These are phyloP conservation scores for Trichoderma sp. DNA, from an alignment of 2,329 filamentous ascomycete genomes.

Conservation along the genomic window DNA sequence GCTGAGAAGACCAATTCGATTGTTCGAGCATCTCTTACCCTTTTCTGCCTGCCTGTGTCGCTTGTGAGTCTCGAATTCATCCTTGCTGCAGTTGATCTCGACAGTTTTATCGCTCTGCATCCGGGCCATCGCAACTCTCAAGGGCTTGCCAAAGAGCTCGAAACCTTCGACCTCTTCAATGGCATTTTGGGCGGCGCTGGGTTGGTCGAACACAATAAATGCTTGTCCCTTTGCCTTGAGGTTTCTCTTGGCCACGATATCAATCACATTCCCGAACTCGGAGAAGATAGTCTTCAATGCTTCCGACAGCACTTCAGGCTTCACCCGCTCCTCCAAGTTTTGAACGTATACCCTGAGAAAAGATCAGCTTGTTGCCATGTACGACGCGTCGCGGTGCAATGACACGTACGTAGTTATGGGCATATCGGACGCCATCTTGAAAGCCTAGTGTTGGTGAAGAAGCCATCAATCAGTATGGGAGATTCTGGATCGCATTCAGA, in stretches of 20 bases:
- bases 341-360: conserved; percentile 66
- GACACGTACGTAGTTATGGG: conserved; percentile 72
- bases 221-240: conserved; percentile 93
- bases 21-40: conserved; percentile 57
- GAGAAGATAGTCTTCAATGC: conserved; percentile 78
- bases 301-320: conserved; percentile 74
- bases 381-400: conserved; percentile 69
- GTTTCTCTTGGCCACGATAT: conserved; percentile 87
- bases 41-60: conserved; percentile 83
- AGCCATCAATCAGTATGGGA: conserved; percentile 10
- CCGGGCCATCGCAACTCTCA: conserved; percentile 81
- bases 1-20: neutral
- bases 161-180: conserved; percentile 92
- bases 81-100: conserved; percentile 68
- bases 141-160: conserved; percentile 87
- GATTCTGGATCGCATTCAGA: neutral
- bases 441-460: conserved; percentile 13
- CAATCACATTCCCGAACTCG: conserved; percentile 84
- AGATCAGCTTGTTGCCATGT: conserved; percentile 45
- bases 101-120: conserved; percentile 88
- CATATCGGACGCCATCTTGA: conserved; percentile 31
- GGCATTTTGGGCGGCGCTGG: conserved; percentile 78
- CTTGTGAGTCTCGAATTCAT: conserved; percentile 89
- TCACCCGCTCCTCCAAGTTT: conserved; percentile 92
- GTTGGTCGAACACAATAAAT: conserved; percentile 85